Base-by-base conservation (phyloP, 2,329 filamentous ascomycete species). In the Alternaria infectoria region DNA sequence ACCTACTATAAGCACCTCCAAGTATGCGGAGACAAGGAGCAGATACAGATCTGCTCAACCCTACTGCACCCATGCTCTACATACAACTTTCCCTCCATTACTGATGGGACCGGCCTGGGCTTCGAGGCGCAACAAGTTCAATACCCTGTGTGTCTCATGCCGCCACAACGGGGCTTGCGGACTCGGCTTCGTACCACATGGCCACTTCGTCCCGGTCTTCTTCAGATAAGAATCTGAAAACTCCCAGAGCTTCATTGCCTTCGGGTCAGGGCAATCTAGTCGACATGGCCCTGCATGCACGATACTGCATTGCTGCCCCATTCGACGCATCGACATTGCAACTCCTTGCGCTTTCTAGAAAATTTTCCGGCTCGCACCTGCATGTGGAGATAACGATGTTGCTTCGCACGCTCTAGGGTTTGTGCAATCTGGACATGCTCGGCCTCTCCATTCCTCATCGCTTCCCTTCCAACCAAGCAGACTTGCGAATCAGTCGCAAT, bases 61-160 rank as follows among this genome's bases (percentile, higher is more conserved):
- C 32, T 36, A 44, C 43, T 61, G 59, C 66, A 65, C 45, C 52
- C 64, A 52, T 51, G 57, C 61, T 49, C 54, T 64, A 43, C 54
- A 62, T 43, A 59, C 25, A 21, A 57, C 17, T 25, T 32, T 32
- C 26, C 17, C 23, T 28, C 23, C 47, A 59, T 54, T n/a, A 17
- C 17, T 32, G 32, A 61, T 57, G n/a, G 17, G 28, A 15, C 47
- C 23, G 26, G 21, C n/a, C 55, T 58, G 49, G 56, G 17, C 65
- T 50, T 51, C 52, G 58, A 44, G 62, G 59, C 59, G 68, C 62
- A 58, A 67, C 59, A 59, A 32, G 52, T 47, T 45, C 54, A 55
- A 47, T 28, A 61, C 57, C 61, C 49, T 61, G 50, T 40, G 59
- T 59, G 59, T 71, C 69, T 69, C 57, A 61, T 50, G 36, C 61